Conservation (phyloP, 2,329 filamentous ascomycete genomes). For the Neurospora sp. region DNA sequence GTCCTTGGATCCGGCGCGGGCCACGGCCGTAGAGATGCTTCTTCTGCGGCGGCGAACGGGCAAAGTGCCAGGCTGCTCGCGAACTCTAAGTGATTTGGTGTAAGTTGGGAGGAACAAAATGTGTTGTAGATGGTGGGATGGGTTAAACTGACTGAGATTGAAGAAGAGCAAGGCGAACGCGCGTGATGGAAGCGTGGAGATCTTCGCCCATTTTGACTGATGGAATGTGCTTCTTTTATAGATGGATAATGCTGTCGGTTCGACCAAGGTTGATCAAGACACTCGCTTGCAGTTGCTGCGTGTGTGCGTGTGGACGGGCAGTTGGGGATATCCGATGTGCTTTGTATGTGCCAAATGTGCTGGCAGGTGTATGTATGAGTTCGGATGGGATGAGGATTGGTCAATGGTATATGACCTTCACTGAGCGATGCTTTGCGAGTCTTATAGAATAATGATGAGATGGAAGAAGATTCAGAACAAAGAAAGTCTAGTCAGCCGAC, state of each 20-base stretch:
- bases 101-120: background rate
- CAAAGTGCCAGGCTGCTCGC: slow-evolving; percentile 10
- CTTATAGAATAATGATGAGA: background rate
- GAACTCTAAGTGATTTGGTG: slow-evolving; percentile 10
- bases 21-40: slow-evolving; percentile 17
- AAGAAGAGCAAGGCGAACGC: slow-evolving; percentile 38
- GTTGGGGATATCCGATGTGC: slow-evolving; percentile 3
- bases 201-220: slow-evolving; percentile 26
- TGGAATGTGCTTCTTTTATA: background rate
- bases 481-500: background rate
- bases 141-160: slow-evolving; percentile 33
- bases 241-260: background rate
- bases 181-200: slow-evolving; percentile 32
- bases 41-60: slow-evolving; percentile 12
- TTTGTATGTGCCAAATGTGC: background rate
- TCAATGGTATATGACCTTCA: background rate
- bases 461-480: background rate
- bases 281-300: background rate
- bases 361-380: background rate
- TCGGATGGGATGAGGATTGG: background rate
- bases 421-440: background rate
- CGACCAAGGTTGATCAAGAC: background rate
- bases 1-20: slow-evolving; percentile 13
- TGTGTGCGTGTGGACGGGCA: background rate
- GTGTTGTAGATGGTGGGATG: background rate